Evolutionary conservation across 169 alveolate genomes (phyloP).

Genomic region (Blepharisma undulans): DNA sequence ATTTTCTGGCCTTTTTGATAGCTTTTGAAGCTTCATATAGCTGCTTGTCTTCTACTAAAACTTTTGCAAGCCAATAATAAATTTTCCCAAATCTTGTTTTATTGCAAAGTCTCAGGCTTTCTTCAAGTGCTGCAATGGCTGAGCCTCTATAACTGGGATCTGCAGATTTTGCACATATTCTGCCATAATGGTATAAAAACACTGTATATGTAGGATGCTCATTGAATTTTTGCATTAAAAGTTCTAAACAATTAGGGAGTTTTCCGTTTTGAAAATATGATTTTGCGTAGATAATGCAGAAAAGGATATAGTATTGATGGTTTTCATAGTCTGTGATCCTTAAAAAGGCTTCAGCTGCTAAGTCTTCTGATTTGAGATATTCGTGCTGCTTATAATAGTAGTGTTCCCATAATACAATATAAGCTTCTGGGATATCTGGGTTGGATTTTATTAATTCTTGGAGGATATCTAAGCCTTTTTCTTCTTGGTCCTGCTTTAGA

Average conservation of each 20-base stretch:
- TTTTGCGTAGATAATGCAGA: constrained; percentile 24
- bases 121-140: constrained; percentile 13
- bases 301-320: constrained; percentile 12
- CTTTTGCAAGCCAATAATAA: constrained; percentile 32
- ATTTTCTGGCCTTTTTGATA: background rate
- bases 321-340: background rate
- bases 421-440: constrained; percentile 23
- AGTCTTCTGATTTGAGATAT: constrained; percentile 24
- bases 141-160: background rate
- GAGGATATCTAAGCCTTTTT: background rate
- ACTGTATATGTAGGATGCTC: constrained; percentile 31
- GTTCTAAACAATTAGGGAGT: background rate
- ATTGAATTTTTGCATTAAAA: constrained; percentile 3
- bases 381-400: background rate
- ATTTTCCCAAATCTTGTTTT: background rate
- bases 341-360: constrained; percentile 1
- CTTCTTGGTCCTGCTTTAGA: background rate
- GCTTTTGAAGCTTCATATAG: background rate
- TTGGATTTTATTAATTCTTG: background rate
- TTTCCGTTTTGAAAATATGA: background rate
- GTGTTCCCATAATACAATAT: background rate
- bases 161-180: background rate
- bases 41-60: background rate
- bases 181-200: constrained; percentile 16
- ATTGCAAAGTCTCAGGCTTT: background rate